Base-by-base conservation (phyloP, 768 basidiomycete genomes). In the Lepiota brunneoincarnata region DNA sequence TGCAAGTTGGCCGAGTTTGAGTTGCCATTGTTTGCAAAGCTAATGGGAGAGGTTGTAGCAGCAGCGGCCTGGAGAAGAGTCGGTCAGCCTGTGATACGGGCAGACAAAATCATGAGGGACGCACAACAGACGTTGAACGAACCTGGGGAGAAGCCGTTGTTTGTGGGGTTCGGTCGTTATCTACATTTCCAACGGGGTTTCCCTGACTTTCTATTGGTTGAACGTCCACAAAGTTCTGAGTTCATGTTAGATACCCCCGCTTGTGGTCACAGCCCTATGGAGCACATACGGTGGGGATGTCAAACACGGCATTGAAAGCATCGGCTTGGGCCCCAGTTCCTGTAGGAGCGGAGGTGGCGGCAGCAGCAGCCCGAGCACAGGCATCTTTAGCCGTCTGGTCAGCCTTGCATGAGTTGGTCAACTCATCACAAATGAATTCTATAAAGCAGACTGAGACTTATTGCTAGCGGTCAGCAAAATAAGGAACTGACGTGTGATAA, bases 301-400 rank as follows among this genome's bases (percentile, higher is more conserved):
- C 81, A 58, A 86, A 82, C 39, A 66, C 76, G 15, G 70, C 72
- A 67, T 87, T 86, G 75, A 85, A 87, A 3, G 71, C 76, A 64
- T 86, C 84, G 14, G 84, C 83, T 59, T 82, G 79, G 10, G 69
- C 75, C 58, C 84, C 84, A 26, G 72, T 73, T 56, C 69, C 71
- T 5, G 71, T 69, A 1, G 73, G 44, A 7, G 68, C 73, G 34
- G 76, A 68, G 35, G 65, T 63, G 15, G 80, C 80, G 49, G 79
- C 77, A 28, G 71, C 57, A 39, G 64, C 42, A 7, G 77, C 79
- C 6, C 56, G 59, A 1, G 61, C 64, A 55, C 83, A 85, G 7
- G 79, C 79, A 20, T 64, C 69, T 63, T 78, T 74, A 2, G 82
- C 82, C 10, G 76, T 76, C 46, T 72, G 69, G 59, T 85, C 77